phyloP scores from a whole-genome alignment of 2,329 filamentous ascomycete genomes.

The Fusarium sororula region DNA sequence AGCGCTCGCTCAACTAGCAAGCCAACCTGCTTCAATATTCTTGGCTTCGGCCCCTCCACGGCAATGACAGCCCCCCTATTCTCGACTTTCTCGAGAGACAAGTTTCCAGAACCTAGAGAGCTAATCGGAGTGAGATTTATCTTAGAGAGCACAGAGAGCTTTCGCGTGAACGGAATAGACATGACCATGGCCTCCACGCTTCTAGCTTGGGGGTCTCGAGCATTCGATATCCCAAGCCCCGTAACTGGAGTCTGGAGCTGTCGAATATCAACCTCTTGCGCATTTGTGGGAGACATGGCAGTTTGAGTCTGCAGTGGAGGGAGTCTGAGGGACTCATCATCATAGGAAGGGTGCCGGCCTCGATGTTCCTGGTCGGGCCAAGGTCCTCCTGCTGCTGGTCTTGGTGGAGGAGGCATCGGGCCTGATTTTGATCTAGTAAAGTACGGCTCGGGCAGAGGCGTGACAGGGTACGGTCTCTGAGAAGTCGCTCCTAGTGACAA shows the following conservation, averaged over 20 bases:
- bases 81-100: conserved; percentile 42
- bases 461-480: conserved; percentile 37
- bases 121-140: conserved; percentile 74
- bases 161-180: conserved; percentile 77
- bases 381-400: conserved; percentile 48
- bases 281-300: conserved; percentile 44
- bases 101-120: conserved; percentile 46
- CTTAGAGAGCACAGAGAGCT: conserved; percentile 78
- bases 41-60: conserved; percentile 76
- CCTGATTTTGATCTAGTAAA: conserved; percentile 48
- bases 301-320: conserved; percentile 61
- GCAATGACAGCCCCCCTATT: conserved; percentile 82
- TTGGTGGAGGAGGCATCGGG: conserved; percentile 65
- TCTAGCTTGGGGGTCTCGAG: conserved; percentile 48
- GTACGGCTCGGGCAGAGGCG: conserved; percentile 45
- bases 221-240: conserved; percentile 37
- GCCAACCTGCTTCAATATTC: conserved; percentile 65
- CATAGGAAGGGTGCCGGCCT: conserved; percentile 55
- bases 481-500: conserved; percentile 34
- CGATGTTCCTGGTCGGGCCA: conserved; percentile 47
- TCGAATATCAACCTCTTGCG: conserved; percentile 39
- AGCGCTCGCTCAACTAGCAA: conserved; percentile 73
- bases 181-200: conserved; percentile 76
- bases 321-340: conserved; percentile 63
- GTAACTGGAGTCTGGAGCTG: conserved; percentile 42